Conservation (phyloP, 2,329 filamentous ascomycete genomes). For the Cladosporium sp. region DNA sequence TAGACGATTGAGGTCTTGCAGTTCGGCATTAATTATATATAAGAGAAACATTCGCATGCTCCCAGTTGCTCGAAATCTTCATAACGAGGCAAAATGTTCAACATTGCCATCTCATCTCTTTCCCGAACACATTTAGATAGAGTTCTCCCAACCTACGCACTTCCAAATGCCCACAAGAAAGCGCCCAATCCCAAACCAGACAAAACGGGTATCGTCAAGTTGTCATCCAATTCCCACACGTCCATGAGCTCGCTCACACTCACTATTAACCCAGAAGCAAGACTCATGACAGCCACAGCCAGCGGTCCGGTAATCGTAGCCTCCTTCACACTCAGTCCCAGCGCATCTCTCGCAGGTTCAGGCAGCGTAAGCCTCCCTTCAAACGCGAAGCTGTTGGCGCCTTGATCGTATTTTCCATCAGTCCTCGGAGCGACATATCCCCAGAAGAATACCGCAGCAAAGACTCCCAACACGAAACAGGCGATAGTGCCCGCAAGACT, state of each 20-base stretch:
- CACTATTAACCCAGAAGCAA: slow-evolving; percentile 86
- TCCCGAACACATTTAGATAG: background rate
- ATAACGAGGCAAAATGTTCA: background rate
- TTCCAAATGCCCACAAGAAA: slow-evolving; percentile 82
- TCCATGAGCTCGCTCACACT: slow-evolving; percentile 89
- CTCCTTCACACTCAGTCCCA: slow-evolving; percentile 62
- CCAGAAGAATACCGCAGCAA: slow-evolving; percentile 84
- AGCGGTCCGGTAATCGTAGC: slow-evolving; percentile 66
- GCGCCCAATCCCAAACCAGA: slow-evolving; percentile 87
- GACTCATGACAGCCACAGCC: slow-evolving; percentile 76
- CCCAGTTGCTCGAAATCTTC: background rate
- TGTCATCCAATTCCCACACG: slow-evolving; percentile 93
- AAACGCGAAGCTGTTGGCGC: slow-evolving; percentile 73
- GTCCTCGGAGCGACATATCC: slow-evolving; percentile 71
- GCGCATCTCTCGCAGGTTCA: slow-evolving; percentile 52
- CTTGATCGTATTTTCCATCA: slow-evolving; percentile 38
- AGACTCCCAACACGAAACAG: slow-evolving; percentile 78
- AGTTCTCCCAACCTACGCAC: background rate
- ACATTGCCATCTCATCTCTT: background rate
- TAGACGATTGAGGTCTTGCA: background rate
- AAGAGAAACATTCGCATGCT: background rate
- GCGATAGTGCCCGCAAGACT: slow-evolving; percentile 86
- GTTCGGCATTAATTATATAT: background rate
- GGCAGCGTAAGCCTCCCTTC: slow-evolving; percentile 74
- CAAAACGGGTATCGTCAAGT: slow-evolving; percentile 90